phyloP scores from a whole-genome alignment of 495 filamentous ascomycete species.

The Talaromyces liani region DNA sequence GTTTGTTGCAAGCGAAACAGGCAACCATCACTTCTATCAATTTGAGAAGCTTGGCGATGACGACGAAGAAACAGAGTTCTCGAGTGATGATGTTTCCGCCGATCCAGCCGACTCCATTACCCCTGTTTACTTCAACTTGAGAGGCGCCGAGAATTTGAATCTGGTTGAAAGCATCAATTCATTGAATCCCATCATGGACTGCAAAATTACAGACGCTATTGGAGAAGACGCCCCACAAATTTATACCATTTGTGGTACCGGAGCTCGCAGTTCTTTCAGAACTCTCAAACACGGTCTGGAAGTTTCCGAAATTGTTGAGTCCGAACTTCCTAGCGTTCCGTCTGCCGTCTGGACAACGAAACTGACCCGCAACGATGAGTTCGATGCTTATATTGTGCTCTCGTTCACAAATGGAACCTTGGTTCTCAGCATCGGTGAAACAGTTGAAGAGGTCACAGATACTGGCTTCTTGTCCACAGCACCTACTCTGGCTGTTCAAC shows the following conservation, averaged over 20 bases:
- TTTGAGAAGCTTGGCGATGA: slow-evolving; percentile 98
- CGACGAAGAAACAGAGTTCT: slow-evolving; percentile 78
- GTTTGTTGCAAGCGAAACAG: slow-evolving; percentile 85
- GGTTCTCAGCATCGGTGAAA: slow-evolving; percentile 90
- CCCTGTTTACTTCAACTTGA: slow-evolving; percentile 77
- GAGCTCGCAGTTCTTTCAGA: slow-evolving; percentile 81
- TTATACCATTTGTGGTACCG: slow-evolving; percentile 81
- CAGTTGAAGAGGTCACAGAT: slow-evolving; percentile 89
- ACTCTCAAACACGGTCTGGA: slow-evolving; percentile 88
- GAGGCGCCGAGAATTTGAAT: slow-evolving; percentile 71
- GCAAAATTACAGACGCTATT: slow-evolving; percentile 79
- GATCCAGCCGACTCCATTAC: slow-evolving; percentile 61
- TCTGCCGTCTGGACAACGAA: slow-evolving; percentile 95
- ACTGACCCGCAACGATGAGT: slow-evolving; percentile 71
- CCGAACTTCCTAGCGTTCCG: slow-evolving; percentile 76
- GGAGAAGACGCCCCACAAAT: slow-evolving; percentile 96
- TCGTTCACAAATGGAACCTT: slow-evolving; percentile 67
- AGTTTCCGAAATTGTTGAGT: slow-evolving; percentile 89
- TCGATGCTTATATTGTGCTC: slow-evolving; percentile 71
- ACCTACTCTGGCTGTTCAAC: slow-evolving; percentile 84
- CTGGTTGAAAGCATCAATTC: slow-evolving; percentile 81
- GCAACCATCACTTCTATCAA: slow-evolving; percentile 93
- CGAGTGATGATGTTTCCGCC: slow-evolving; percentile 72
- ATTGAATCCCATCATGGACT: slow-evolving; percentile 85
- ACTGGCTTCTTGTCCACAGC: slow-evolving; percentile 83